A percentile compares a stretch with the other conserved stretches of the same genome.
Conservation (phyloP, 83 land plant species). For the Diphasiastrum complanatum region DNA sequence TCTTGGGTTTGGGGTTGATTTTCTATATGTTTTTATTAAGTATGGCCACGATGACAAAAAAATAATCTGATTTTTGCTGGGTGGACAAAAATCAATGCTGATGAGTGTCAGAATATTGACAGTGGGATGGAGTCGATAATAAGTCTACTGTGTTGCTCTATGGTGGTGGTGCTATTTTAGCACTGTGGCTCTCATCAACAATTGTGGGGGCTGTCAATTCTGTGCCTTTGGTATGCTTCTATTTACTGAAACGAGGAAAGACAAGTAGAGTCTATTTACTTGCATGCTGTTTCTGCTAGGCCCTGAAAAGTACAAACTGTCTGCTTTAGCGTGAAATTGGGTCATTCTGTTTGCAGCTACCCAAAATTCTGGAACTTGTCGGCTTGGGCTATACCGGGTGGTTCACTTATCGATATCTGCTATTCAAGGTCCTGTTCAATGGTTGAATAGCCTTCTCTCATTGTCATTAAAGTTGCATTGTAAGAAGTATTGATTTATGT, state of each 20-base stretch:
- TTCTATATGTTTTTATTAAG: not conserved
- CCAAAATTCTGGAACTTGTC: conserved; percentile 14
- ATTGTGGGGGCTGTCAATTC: conserved; percentile 24
- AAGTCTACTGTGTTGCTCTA: conserved; percentile 17
- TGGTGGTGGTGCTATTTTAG: conserved; percentile 22
- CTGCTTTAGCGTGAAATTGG: conserved; percentile 10
- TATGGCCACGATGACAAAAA: not conserved
- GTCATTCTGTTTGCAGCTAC: conserved; percentile 1
- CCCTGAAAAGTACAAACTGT: not conserved
- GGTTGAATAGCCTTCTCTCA: conserved; percentile 6
- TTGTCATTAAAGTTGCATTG: not conserved
- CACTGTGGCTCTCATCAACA: conserved; percentile 20
- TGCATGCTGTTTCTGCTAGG: not conserved
- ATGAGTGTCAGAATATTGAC: not conserved
- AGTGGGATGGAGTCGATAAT: conserved; percentile 22
- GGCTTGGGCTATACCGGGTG: conserved; percentile 13
- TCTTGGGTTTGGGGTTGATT: not conserved
- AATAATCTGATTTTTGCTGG: not conserved
- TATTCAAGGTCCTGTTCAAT: conserved; percentile 13
- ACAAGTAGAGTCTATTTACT: not conserved
- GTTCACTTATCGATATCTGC: conserved; percentile 16
- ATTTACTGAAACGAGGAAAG: not conserved
- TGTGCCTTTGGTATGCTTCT: conserved; percentile 17
- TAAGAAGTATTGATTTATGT: not conserved
- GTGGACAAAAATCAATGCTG: not conserved